These are phyloP conservation scores for Colletotrichum musae DNA, from an alignment of 2,329 filamentous ascomycete genomes.

Conservation along the genomic window DNA sequence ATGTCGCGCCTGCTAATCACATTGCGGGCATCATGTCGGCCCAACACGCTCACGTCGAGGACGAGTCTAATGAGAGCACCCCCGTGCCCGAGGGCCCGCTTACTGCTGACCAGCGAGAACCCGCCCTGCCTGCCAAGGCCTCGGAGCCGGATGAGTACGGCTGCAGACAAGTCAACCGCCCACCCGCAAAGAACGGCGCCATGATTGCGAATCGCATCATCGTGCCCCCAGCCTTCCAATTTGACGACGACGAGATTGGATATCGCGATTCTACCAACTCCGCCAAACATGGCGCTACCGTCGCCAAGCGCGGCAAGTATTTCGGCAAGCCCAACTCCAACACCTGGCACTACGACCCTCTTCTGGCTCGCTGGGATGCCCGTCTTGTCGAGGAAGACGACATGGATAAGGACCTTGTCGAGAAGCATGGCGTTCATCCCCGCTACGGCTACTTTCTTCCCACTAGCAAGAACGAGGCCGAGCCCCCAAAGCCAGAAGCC, in stretches of 20 bases:
- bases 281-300: conserved; percentile 66
- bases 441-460: conserved; percentile 67
- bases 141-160: conserved; percentile 67
- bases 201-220: conserved; percentile 67
- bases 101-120: conserved; percentile 47
- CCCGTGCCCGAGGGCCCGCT: conserved; percentile 43
- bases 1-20: conserved; percentile 42
- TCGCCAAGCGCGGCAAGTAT: conserved; percentile 67
- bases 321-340: conserved; percentile 68
- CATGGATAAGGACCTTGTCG: conserved; percentile 65
- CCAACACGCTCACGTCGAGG: conserved; percentile 45
- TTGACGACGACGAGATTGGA: conserved; percentile 69
- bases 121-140: conserved; percentile 47
- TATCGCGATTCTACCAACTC: conserved; percentile 73
- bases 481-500: conserved; percentile 56
- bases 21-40: conserved; percentile 51
- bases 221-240: conserved; percentile 64
- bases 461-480: conserved; percentile 61
- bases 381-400: conserved; percentile 63
- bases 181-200: conserved; percentile 55
- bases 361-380: conserved; percentile 67
- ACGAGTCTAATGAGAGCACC: conserved; percentile 49
- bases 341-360: conserved; percentile 68
- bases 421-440: conserved; percentile 66
- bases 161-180: conserved; percentile 62